Percentiles rank a stretch among this genome's conserved stretches.
phyloP scores from a whole-genome alignment of 805 yeast genomes.

The Ogataea degrootiae region DNA sequence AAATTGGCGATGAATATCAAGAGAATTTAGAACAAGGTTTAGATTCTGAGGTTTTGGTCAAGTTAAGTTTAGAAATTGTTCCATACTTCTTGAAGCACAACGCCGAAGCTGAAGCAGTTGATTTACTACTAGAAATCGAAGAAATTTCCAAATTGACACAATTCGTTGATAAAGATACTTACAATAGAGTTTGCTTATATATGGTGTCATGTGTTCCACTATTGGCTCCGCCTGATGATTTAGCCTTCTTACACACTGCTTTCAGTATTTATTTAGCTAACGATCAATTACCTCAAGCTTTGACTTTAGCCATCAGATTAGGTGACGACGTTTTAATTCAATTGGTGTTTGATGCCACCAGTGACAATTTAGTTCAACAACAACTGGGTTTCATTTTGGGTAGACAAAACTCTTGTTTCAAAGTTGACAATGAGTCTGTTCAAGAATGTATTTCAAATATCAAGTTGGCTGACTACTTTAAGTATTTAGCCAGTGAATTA shows the following conservation, averaged over 20 bases:
- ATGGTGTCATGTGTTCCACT: slow-evolving; percentile 96
- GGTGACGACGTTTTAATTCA: slow-evolving; percentile 76
- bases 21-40: slow-evolving; percentile 32
- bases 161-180: slow-evolving; percentile 81
- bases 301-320: slow-evolving; percentile 81
- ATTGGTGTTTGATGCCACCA: slow-evolving; percentile 76
- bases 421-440: slow-evolving; percentile 63
- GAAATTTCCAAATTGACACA: slow-evolving; percentile 75
- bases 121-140: slow-evolving; percentile 85
- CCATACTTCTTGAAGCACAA: slow-evolving; percentile 91
- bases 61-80: slow-evolving; percentile 70
- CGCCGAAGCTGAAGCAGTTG: slow-evolving; percentile 98
- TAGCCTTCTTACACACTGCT: slow-evolving; percentile 81
- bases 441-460: slow-evolving; percentile 83
- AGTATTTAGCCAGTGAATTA: slow-evolving; percentile 78
- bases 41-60: slow-evolving; percentile 37
- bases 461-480: slow-evolving; percentile 71
- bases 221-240: slow-evolving; percentile 91
- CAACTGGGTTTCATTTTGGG: slow-evolving; percentile 90
- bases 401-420: slow-evolving; percentile 78
- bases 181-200: slow-evolving; percentile 84
- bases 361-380: slow-evolving; percentile 70
- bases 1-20: slow-evolving; percentile 84
- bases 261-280: slow-evolving; percentile 77
- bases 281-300: slow-evolving; percentile 81